phyloP scores from a whole-genome alignment of 140 eudicot species.

The Stevia rebaudiana region DNA sequence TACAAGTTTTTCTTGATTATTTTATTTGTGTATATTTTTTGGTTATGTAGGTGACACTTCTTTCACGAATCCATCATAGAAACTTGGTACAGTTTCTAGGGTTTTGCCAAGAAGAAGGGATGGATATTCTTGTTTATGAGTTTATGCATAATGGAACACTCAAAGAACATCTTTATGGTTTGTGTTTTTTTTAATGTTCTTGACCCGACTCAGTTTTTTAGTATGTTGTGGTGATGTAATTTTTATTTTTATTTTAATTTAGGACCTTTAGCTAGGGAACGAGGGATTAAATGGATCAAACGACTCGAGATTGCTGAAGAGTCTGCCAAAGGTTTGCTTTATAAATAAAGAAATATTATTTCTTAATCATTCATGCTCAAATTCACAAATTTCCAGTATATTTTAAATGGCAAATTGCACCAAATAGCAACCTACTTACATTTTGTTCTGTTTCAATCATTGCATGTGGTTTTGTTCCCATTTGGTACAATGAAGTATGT shows the following conservation, averaged over 20 bases:
- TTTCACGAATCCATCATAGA: conserved; percentile 96
- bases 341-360: background rate
- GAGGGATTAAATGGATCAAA: conserved; percentile 71
- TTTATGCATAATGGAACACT: conserved; percentile 98
- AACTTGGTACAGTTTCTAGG: conserved; percentile 96
- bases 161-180: conserved; percentile 96
- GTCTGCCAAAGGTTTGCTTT: conserved; percentile 77
- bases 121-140: conserved; percentile 83
- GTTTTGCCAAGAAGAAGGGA: conserved; percentile 94
- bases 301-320: conserved; percentile 99
- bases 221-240: background rate
- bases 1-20: background rate
- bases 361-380: background rate
- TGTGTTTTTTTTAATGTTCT: conserved; percentile 1
- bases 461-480: background rate
- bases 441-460: background rate
- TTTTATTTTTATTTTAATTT: conserved; percentile 17
- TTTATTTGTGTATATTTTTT: background rate
- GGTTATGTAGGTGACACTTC: conserved; percentile 71
- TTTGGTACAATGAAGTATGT: background rate
- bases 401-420: conserved; percentile 1
- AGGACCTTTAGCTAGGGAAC: conserved; percentile 75
- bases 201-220: background rate
- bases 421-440: background rate
- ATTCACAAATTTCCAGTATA: background rate